These are phyloP conservation scores for Fusarium paranaense DNA, from an alignment of 2,329 filamentous ascomycete species.

Conservation along the genomic window DNA sequence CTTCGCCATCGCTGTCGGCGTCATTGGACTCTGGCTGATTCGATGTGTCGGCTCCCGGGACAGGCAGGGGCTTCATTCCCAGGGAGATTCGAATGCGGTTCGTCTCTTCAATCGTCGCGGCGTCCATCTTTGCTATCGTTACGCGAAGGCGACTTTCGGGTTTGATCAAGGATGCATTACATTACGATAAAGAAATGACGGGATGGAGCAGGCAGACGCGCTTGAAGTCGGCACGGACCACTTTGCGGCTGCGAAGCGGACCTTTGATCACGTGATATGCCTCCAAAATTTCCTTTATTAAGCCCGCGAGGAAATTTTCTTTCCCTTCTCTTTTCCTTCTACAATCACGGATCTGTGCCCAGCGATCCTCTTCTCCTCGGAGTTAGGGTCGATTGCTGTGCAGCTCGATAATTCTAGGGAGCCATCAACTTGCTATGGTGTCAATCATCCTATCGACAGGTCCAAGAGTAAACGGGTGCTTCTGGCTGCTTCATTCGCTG, in stretches of 20 bases:
- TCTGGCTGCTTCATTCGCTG: slow-evolving; percentile 75
- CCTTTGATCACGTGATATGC: slow-evolving; percentile 20
- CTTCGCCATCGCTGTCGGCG: slow-evolving; percentile 72
- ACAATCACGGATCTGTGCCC: slow-evolving; percentile 84
- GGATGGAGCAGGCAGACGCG: slow-evolving; percentile 12
- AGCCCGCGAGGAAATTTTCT: slow-evolving; percentile 47
- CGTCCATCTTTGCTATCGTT: slow-evolving; percentile 61
- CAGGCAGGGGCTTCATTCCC: slow-evolving; percentile 89
- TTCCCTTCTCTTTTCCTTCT: slow-evolving; percentile 51
- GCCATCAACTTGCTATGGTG: slow-evolving; percentile 80
- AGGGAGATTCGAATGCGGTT: slow-evolving; percentile 91
- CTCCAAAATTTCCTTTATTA: slow-evolving; percentile 34
- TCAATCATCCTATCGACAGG: slow-evolving; percentile 95
- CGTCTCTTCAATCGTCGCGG: slow-evolving; percentile 88
- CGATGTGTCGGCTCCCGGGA: slow-evolving; percentile 71
- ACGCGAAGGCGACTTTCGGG: not conserved
- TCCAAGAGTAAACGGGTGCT: slow-evolving; percentile 80
- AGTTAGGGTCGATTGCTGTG: slow-evolving; percentile 80
- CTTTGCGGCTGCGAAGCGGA: slow-evolving; percentile 8
- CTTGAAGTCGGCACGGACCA: slow-evolving; percentile 35
- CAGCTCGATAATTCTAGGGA: slow-evolving; percentile 89
- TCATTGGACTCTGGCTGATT: slow-evolving; percentile 60
- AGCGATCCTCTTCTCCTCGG: slow-evolving; percentile 73
- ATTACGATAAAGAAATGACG: not conserved
- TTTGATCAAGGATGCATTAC: not conserved